Percentiles rank a stretch among this genome's conserved stretches.
Evolutionary conservation across 768 basidiomycete genomes (phyloP).

Genomic region (Hericium rajendrae): DNA sequence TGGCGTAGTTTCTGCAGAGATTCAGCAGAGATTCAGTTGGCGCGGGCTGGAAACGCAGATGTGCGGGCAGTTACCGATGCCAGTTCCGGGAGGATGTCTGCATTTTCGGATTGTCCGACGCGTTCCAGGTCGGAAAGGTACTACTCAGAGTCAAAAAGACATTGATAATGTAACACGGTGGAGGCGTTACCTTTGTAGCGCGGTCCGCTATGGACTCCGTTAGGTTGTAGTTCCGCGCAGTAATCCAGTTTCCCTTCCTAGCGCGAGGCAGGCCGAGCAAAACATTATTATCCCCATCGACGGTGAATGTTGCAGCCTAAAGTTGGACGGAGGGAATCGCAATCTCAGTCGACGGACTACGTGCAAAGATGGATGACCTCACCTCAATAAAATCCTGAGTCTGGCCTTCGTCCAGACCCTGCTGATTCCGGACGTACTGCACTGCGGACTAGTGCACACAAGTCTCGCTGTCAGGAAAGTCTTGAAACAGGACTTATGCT

Average conservation of each 20-base stretch:
- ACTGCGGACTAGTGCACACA: slow-evolving; percentile 6
- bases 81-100: neutral
- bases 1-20: slow-evolving; percentile 8
- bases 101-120: neutral
- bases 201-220: slow-evolving; percentile 9
- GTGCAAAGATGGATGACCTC: neutral
- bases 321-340: neutral
- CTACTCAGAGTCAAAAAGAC: neutral
- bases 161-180: neutral
- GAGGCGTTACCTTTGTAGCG: slow-evolving; percentile 3
- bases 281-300: slow-evolving; percentile 10
- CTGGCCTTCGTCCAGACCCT: slow-evolving; percentile 8
- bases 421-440: slow-evolving; percentile 8
- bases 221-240: slow-evolving; percentile 8
- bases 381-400: slow-evolving; percentile 15
- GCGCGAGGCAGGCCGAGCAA: slow-evolving; percentile 9
- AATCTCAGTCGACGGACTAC: neutral
- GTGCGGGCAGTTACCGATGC: slow-evolving; percentile 1
- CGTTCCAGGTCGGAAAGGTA: slow-evolving; percentile 10
- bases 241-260: slow-evolving; percentile 9
- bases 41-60: neutral
- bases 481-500: neutral
- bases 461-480: no score
- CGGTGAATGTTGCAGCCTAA: slow-evolving; percentile 11
- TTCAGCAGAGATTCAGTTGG: neutral